Evolutionary conservation across 139 green algal species (phyloP).

Genomic region (Mesostigma viride): DNA sequence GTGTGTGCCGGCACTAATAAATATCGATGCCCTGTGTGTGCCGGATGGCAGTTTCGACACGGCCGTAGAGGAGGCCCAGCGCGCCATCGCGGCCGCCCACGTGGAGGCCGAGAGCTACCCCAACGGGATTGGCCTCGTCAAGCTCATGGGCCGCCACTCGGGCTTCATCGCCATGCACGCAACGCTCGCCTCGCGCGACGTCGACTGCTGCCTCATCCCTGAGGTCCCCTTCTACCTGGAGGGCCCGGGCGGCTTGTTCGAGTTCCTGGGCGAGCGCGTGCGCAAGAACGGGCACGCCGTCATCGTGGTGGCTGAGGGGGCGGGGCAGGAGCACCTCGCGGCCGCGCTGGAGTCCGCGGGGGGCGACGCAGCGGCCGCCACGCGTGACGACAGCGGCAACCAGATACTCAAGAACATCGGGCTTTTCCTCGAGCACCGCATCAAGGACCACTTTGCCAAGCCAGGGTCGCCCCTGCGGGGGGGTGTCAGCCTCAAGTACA

Average conservation of each 20-base stretch:
- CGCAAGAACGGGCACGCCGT: slow-evolving; percentile 50
- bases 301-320: slow-evolving; percentile 75
- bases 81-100: slow-evolving; percentile 80
- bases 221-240: slow-evolving; percentile 79
- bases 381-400: slow-evolving; percentile 79
- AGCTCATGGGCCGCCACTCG: slow-evolving; percentile 92
- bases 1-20: no score
- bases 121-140: slow-evolving; percentile 86
- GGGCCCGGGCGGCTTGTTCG: slow-evolving; percentile 62
- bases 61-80: slow-evolving; percentile 91
- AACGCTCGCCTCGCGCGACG: slow-evolving; percentile 67
- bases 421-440: slow-evolving; percentile 51
- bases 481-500: slow-evolving; percentile 72
- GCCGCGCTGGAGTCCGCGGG: slow-evolving; percentile 8
- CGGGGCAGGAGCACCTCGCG: slow-evolving; percentile 64
- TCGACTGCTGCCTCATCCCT: slow-evolving; percentile 84
- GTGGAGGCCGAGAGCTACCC: slow-evolving; percentile 57
- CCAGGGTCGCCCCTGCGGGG: neutral
- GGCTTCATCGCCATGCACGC: slow-evolving; percentile 96
- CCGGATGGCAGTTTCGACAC: no score
- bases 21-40: no score
- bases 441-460: slow-evolving; percentile 54
- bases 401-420: slow-evolving; percentile 77
- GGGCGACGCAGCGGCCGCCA: slow-evolving; percentile 7
- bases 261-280: slow-evolving; percentile 66